These are phyloP conservation scores for Vinca minor DNA, from an alignment of 257 asterid genomes.

Conservation along the genomic window DNA sequence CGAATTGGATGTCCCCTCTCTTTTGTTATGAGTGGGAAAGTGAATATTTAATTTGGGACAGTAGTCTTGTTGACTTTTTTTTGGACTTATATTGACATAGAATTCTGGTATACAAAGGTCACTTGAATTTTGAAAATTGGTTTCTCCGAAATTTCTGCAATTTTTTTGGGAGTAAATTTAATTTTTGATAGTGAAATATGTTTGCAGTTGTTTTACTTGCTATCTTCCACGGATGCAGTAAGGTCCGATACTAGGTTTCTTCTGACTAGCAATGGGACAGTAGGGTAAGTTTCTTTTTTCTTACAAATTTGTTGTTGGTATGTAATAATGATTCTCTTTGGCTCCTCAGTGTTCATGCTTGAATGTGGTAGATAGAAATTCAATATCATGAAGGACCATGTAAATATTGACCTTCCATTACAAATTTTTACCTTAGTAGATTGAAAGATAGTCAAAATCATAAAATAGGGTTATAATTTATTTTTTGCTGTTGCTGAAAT, in stretches of 20 bases:
- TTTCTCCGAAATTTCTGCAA: no score
- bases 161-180: not conserved
- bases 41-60: no score
- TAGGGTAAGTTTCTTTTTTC: conserved; percentile 26
- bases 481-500: not conserved
- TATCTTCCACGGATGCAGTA: conserved; percentile 32
- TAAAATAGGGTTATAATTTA: not conserved
- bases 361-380: no score
- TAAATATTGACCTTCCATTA: no score
- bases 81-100: not conserved
- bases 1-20: no score
- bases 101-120: not conserved
- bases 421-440: no score
- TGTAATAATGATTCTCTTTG: no score
- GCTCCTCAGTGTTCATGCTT: no score
- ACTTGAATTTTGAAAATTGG: not conserved
- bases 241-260: conserved; percentile 36
- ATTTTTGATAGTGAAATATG: not conserved
- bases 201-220: conserved; percentile 39
- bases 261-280: conserved; percentile 29
- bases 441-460: not conserved
- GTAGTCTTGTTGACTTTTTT: no score
- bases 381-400: no score
- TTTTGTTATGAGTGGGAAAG: no score
- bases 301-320: not conserved